These are phyloP conservation scores for Ophiostoma triangulosporum DNA, from an alignment of 2,329 filamentous ascomycete species.

Conservation along the genomic window DNA sequence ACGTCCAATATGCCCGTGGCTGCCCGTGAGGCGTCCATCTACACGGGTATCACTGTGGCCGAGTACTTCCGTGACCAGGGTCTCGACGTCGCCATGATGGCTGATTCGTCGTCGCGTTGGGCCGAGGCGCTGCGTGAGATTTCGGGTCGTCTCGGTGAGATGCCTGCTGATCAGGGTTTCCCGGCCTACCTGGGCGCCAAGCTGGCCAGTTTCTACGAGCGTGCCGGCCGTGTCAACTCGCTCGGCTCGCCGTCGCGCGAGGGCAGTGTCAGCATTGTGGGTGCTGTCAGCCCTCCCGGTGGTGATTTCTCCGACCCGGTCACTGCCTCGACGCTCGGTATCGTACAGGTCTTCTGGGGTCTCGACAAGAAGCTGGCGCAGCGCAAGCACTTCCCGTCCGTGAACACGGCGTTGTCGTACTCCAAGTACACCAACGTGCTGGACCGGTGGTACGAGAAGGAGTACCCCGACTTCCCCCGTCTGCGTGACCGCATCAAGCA, in stretches of 20 bases:
- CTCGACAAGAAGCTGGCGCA: constrained; percentile 98
- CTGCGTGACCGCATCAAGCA: constrained; percentile 89
- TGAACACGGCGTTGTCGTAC: constrained; percentile 91
- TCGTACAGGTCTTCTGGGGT: constrained; percentile 99
- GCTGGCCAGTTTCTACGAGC: constrained; percentile 97
- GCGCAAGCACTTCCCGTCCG: constrained; percentile 96
- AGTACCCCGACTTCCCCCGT: constrained; percentile 85
- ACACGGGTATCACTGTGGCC: constrained; percentile 86
- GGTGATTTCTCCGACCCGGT: constrained; percentile 99
- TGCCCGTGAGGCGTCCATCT: constrained; percentile 95
- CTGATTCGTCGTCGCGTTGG: constrained; percentile 95
- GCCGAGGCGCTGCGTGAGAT: constrained; percentile 97
- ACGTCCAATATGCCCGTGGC: constrained; percentile 99
- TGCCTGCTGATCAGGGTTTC: constrained; percentile 99
- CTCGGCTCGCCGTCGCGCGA: constrained; percentile 79
- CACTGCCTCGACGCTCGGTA: constrained; percentile 82
- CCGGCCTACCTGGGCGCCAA: constrained; percentile 94
- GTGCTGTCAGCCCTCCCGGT: constrained; percentile 85
- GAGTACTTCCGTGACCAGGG: constrained; percentile 98
- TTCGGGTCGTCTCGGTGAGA: constrained; percentile 95
- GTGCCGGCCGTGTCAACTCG: constrained; percentile 74
- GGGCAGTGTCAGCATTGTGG: constrained; percentile 94
- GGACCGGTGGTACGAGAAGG: constrained; percentile 88
- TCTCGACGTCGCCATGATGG: constrained; percentile 99
- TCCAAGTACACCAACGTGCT: constrained; percentile 86